A percentile compares a stretch with the other conserved stretches of the same genome.
Conservation (phyloP, 2,329 filamentous ascomycete genomes). For the Trichoderma sp. region DNA sequence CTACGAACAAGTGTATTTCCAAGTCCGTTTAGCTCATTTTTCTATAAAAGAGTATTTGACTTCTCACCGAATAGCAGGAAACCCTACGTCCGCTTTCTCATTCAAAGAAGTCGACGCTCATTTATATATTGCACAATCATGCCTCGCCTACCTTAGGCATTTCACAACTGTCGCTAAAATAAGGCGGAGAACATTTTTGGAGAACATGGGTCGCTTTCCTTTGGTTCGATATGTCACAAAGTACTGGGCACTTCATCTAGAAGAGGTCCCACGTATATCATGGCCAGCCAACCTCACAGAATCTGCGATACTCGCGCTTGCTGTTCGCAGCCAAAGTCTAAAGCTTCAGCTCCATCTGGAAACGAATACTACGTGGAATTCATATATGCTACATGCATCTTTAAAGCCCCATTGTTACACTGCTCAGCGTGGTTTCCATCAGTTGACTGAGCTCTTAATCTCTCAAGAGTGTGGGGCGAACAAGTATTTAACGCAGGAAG, state of each 20-base stretch:
- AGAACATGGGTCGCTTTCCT: fast-evolving
- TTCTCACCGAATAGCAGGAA: not conserved
- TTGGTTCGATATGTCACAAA: not conserved
- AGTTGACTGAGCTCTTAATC: not conserved
- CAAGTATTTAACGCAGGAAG: not conserved
- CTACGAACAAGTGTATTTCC: too few relatives aligned
- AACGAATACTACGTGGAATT: too few relatives aligned
- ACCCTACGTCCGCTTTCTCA: not conserved
- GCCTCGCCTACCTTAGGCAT: not conserved
- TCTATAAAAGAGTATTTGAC: not conserved
- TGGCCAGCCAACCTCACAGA: not conserved
- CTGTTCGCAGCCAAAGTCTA: not conserved
- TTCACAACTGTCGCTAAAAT: not conserved
- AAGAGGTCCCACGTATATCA: not conserved
- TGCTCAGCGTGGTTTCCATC: not conserved
- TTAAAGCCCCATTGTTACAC: not conserved
- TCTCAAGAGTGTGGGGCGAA: not conserved
- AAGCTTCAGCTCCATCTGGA: fast-evolving
- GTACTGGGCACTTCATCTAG: not conserved
- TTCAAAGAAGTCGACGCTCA: not conserved
- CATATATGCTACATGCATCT: too few relatives aligned
- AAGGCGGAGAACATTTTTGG: fast-evolving
- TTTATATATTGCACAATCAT: not conserved
- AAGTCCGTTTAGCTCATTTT: not conserved
- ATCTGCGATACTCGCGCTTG: not conserved